phyloP scores from a whole-genome alignment of 1,139 yeast genomes.

The Wickerhamomyces sp. region DNA sequence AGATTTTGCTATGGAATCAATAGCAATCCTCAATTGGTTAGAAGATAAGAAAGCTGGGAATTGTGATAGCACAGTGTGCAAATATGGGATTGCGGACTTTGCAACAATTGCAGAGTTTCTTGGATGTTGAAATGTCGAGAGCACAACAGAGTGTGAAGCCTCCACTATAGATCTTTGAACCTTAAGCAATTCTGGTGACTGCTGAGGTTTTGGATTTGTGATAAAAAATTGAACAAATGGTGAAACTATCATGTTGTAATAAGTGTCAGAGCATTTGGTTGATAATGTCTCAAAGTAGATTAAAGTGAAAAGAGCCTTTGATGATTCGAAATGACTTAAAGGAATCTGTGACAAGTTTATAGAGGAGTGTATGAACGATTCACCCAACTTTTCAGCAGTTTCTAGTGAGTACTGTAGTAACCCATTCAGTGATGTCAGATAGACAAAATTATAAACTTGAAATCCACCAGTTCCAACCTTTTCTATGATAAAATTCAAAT shows the following conservation, averaged over 20 bases:
- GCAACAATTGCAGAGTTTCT: conserved; percentile 21
- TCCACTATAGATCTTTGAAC: conserved; percentile 43
- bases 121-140: conserved; percentile 39
- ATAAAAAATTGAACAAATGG: conserved; percentile 18
- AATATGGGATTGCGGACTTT: conserved; percentile 30
- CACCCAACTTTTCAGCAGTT: conserved; percentile 36
- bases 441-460: conserved; percentile 64
- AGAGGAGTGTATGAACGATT: conserved; percentile 38
- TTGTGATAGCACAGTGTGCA: conserved; percentile 38
- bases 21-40: conserved; percentile 53
- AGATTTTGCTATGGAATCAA: conserved; percentile 52
- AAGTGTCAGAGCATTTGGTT: conserved; percentile 28
- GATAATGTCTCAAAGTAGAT: conserved; percentile 57
- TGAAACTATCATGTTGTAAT: conserved; percentile 19
- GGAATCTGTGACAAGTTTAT: conserved; percentile 33
- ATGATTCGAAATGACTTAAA: conserved; percentile 32
- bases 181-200: conserved; percentile 6
- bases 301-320: conserved; percentile 52
- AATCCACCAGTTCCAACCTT: conserved; percentile 70
- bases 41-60: conserved; percentile 57
- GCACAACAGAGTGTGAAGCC: conserved; percentile 63
- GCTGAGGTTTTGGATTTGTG: conserved; percentile 6
- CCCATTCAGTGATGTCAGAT: conserved; percentile 47
- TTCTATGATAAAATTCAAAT: conserved; percentile 50
- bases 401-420: conserved; percentile 30